phyloP scores from a whole-genome alignment of 2,329 filamentous ascomycete species.

The Stagonosporopsis cucurbitacearum region DNA sequence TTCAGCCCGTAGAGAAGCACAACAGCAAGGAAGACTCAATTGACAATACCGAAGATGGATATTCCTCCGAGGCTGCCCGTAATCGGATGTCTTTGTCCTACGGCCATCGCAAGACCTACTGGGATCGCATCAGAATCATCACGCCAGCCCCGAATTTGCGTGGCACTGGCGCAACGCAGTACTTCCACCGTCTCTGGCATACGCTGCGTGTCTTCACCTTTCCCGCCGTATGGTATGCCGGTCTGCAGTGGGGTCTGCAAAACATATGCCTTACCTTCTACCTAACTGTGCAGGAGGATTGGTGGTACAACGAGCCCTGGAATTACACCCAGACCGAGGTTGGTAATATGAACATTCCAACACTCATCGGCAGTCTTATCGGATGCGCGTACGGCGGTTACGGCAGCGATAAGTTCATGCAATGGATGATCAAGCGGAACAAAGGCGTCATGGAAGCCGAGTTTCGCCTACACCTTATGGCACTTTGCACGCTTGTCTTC shows the following conservation, averaged over 20 bases:
- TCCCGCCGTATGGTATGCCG: constrained; percentile 64
- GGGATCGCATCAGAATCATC: constrained; percentile 62
- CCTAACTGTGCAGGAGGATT: constrained; percentile 63
- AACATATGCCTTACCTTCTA: constrained; percentile 68
- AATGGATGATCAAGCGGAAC: constrained; percentile 62
- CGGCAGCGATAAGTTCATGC: constrained; percentile 62
- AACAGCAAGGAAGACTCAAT: constrained; percentile 9
- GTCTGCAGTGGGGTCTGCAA: constrained; percentile 66
- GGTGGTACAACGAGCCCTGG: constrained; percentile 61
- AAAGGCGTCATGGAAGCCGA: constrained; percentile 63
- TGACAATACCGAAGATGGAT: constrained; percentile 5
- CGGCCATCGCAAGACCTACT: constrained; percentile 56
- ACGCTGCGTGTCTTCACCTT: constrained; percentile 65
- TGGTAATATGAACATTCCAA: constrained; percentile 65
- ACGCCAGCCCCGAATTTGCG: constrained; percentile 62
- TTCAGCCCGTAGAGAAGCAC: constrained; percentile 17
- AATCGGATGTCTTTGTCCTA: constrained; percentile 24
- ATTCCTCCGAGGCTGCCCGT: constrained; percentile 8
- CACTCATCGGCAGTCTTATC: constrained; percentile 61
- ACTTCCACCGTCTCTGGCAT: constrained; percentile 60
- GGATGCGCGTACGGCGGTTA: constrained; percentile 66
- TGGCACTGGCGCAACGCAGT: constrained; percentile 62
- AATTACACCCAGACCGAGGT: constrained; percentile 62
- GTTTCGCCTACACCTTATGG: constrained; percentile 60
- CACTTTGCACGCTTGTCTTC: constrained; percentile 58